These are phyloP conservation scores for Pugionium cornutum DNA, from an alignment of 345 rosid species.

Conservation along the genomic window DNA sequence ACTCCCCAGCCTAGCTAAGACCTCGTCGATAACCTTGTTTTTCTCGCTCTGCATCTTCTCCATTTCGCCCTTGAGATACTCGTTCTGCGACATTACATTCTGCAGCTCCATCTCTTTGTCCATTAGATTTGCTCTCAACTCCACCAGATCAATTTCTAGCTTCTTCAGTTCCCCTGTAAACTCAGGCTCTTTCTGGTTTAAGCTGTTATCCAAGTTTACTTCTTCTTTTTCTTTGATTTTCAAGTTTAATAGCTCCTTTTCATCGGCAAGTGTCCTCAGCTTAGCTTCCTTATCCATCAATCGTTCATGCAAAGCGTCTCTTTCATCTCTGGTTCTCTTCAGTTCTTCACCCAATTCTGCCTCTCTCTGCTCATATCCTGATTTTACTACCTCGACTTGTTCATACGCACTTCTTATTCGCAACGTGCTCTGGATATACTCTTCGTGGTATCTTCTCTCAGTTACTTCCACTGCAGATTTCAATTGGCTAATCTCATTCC, in stretches of 20 bases:
- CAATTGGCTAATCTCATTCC: conserved; percentile 58
- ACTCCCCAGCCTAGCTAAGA: conserved; percentile 56
- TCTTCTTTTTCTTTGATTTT: conserved; percentile 43
- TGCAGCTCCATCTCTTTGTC: conserved; percentile 56
- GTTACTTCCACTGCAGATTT: conserved; percentile 64
- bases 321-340: conserved; percentile 43
- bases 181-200: conserved; percentile 44
- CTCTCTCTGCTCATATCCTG: conserved; percentile 55
- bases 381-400: conserved; percentile 55
- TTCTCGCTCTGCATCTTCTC: conserved; percentile 52
- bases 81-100: conserved; percentile 48
- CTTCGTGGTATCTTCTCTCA: conserved; percentile 79
- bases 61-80: conserved; percentile 53
- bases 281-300: conserved; percentile 61
- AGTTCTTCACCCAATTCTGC: conserved; percentile 55
- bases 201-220: neutral
- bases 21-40: conserved; percentile 56
- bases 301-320: conserved; percentile 54
- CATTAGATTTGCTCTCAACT: conserved; percentile 49
- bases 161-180: conserved; percentile 50
- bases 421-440: conserved; percentile 74
- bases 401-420: conserved; percentile 80
- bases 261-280: conserved; percentile 45
- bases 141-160: conserved; percentile 52
- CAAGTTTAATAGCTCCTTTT: conserved; percentile 51